A percentile compares a stretch with the other conserved stretches of the same genome.
These are phyloP conservation scores for Aegilops bicornis DNA, from an alignment of 176 grass and related monocot genomes.

Conservation along the genomic window DNA sequence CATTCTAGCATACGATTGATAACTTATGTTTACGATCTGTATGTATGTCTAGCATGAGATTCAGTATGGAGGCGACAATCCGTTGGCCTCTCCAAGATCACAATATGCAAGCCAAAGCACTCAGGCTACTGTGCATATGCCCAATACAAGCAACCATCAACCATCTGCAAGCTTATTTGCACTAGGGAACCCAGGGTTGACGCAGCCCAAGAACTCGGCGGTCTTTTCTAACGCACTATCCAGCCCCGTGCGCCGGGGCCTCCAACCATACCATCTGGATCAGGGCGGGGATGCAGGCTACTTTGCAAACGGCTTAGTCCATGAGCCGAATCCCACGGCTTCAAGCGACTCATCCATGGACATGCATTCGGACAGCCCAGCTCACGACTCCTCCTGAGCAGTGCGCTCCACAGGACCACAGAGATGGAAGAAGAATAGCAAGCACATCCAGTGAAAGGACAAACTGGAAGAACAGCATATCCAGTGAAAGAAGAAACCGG, in stretches of 20 bases:
- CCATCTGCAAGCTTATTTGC: constrained; percentile 26
- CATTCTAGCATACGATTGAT: not conserved
- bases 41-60: constrained; percentile 57
- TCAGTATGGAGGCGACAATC: constrained; percentile 56
- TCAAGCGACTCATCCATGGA: constrained; percentile 62
- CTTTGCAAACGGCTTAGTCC: constrained; percentile 21
- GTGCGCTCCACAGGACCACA: not conserved
- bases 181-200: constrained; percentile 26
- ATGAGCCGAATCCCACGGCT: constrained; percentile 26
- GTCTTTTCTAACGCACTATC: constrained; percentile 64
- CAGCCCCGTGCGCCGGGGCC: constrained; percentile 53
- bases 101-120: constrained; percentile 45
- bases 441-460: constrained; percentile 11
- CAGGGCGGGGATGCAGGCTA: constrained; percentile 47
- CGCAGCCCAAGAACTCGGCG: constrained; percentile 42
- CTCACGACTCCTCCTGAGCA: constrained; percentile 38
- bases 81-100: constrained; percentile 49
- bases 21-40: constrained; percentile 4
- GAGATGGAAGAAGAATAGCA: not conserved
- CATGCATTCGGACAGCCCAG: constrained; percentile 61
- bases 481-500: constrained; percentile 13
- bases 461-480: constrained; percentile 27
- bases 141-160: constrained; percentile 47
- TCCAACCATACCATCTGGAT: constrained; percentile 63
- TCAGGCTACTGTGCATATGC: constrained; percentile 18